Evolutionary conservation across 805 yeast genomes (phyloP).

Genomic region (Yamadazyma kitorensis): DNA sequence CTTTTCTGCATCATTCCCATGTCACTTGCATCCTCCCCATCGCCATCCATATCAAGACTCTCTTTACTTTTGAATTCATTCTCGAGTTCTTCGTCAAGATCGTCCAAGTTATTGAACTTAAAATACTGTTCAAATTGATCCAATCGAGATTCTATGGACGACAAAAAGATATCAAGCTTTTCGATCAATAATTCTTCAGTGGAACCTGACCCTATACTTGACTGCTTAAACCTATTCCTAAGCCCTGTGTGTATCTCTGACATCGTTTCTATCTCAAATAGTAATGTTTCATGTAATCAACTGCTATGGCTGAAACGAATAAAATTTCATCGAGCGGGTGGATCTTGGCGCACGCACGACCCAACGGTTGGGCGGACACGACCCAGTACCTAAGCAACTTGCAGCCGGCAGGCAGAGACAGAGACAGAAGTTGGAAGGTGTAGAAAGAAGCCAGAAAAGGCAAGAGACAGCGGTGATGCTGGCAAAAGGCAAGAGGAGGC

Average conservation of each 20-base stretch:
- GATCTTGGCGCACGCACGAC: no score
- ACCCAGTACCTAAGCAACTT: no score
- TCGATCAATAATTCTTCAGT: constrained; percentile 42
- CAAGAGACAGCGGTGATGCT: no score
- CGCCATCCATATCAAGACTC: neutral
- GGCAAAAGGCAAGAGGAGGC: no score
- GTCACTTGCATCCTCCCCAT: neutral
- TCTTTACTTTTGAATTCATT: neutral
- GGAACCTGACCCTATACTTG: constrained; percentile 7
- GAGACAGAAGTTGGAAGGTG: no score
- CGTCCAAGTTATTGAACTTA: constrained; percentile 18
- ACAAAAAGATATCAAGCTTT: constrained; percentile 37
- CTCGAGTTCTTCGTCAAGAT: constrained; percentile 12
- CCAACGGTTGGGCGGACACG: no score
- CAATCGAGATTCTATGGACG: constrained; percentile 40
- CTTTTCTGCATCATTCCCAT: constrained; percentile 1
- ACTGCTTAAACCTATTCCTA: constrained; percentile 9
- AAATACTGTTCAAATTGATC: constrained; percentile 41
- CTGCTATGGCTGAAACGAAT: no score
- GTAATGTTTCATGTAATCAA: no score
- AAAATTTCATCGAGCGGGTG: no score
- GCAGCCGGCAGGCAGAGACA: no score
- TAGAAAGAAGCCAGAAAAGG: no score
- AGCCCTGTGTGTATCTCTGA: constrained; percentile 14
- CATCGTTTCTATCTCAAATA: no score